Percentiles rank a stretch among this genome's conserved stretches.
Evolutionary conservation across 2,329 filamentous ascomycete species (phyloP).

Genomic region (Zalaria sp.): DNA sequence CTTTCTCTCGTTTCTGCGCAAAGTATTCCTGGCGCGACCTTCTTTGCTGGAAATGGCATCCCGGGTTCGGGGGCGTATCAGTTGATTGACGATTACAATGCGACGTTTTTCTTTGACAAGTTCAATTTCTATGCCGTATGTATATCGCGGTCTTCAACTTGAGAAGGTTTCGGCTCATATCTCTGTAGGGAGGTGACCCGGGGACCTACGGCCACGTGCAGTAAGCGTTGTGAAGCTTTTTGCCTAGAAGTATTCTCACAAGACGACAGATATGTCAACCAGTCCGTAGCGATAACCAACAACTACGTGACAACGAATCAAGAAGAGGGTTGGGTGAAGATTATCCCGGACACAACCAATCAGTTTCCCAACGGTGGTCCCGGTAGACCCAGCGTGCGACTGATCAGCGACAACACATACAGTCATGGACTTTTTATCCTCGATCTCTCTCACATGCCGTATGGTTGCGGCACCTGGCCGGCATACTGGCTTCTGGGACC

Average conservation of each 20-base stretch:
- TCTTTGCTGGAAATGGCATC: constrained; percentile 14
- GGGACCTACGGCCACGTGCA: constrained; percentile 18
- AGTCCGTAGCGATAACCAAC: constrained; percentile 18
- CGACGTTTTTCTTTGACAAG: constrained; percentile 19
- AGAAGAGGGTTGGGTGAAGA: constrained; percentile 16
- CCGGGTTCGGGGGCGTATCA: constrained; percentile 14
- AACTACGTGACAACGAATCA: constrained; percentile 13
- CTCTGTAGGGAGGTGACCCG: constrained; percentile 12
- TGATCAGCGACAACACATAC: constrained; percentile 23
- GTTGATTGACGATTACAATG: constrained; percentile 17
- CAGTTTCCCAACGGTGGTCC: constrained; percentile 27
- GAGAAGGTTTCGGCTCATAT: background rate
- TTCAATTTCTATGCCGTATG: constrained; percentile 26
- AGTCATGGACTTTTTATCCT: constrained; percentile 24
- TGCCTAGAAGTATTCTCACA: background rate
- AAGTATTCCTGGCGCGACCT: constrained; percentile 12
- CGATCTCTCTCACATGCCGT: constrained; percentile 23
- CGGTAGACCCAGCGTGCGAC: constrained; percentile 19
- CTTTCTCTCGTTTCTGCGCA: constrained; percentile 10
- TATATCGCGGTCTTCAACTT: constrained; percentile 5
- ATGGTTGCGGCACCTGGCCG: constrained; percentile 25
- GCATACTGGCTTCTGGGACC: constrained; percentile 34
- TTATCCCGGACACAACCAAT: constrained; percentile 18
- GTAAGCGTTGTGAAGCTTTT: background rate
- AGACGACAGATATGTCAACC: constrained; percentile 22